These are phyloP conservation scores for Clonostachys chloroleuca DNA, from an alignment of 2,329 filamentous ascomycete genomes.

Conservation along the genomic window DNA sequence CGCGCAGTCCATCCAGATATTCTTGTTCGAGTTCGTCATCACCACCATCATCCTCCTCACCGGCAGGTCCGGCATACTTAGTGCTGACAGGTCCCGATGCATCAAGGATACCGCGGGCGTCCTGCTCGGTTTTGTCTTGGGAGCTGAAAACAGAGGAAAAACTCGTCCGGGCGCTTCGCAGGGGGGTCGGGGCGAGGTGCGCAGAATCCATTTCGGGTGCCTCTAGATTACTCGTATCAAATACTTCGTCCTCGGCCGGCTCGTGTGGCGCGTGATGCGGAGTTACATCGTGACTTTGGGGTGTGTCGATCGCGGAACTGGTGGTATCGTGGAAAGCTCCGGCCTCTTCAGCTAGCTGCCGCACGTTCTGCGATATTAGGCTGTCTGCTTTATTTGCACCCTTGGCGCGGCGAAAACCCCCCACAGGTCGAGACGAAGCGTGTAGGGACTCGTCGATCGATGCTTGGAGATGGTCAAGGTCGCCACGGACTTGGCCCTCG, in stretches of 20 bases:
- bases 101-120: not conserved
- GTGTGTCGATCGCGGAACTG: slow-evolving; percentile 11
- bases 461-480: slow-evolving; percentile 8
- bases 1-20: slow-evolving; percentile 10
- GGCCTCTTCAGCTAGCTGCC: slow-evolving; percentile 13
- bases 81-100: not conserved
- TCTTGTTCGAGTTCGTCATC: slow-evolving; percentile 8
- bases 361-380: slow-evolving; percentile 7
- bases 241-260: not conserved
- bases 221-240: no score
- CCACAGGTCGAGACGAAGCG: slow-evolving; percentile 6
- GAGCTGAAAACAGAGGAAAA: not conserved
- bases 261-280: not conserved
- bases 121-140: not conserved
- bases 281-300: slow-evolving; percentile 1
- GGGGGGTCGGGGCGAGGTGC: no score
- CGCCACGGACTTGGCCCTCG: slow-evolving; percentile 8
- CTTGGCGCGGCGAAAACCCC: slow-evolving; percentile 5
- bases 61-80: not conserved
- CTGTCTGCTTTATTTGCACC: not conserved
- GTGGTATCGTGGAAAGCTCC: slow-evolving; percentile 14
- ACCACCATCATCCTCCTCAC: slow-evolving; percentile 1
- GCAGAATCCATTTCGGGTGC: no score
- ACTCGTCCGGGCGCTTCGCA: no score
- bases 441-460: slow-evolving; percentile 9